These are phyloP conservation scores for Diutina siamensis DNA, from an alignment of 1,139 yeast genomes.

Conservation along the genomic window DNA sequence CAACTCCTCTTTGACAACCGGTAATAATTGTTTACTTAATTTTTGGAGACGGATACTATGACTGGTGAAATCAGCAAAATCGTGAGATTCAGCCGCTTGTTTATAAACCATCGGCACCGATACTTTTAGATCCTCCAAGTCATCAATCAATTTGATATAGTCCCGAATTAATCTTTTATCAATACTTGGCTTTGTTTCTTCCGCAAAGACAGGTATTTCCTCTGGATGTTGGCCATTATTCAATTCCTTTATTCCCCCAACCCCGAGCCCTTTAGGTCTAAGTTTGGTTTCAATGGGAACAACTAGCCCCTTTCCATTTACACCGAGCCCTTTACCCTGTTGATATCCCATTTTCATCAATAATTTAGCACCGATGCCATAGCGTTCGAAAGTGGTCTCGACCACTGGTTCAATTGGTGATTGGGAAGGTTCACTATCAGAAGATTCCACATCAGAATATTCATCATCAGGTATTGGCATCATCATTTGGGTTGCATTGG, in stretches of 20 bases:
- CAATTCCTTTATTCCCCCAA: too few species aligned
- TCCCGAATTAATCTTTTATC: neutral
- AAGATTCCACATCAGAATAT: neutral
- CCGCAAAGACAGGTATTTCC: neutral
- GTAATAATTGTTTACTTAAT: neutral
- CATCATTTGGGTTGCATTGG: neutral
- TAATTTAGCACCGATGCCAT: constrained; percentile 81
- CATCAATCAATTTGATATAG: neutral
- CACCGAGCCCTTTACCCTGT: constrained; percentile 76
- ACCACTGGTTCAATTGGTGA: neutral
- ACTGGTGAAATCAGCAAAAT: neutral
- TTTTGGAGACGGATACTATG: neutral
- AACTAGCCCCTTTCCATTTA: constrained; percentile 55
- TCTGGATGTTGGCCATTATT: too few species aligned
- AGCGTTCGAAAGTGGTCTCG: constrained; percentile 15
- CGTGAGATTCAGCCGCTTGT: neutral
- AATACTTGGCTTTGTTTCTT: neutral
- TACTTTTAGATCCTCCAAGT: neutral
- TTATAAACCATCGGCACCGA: neutral
- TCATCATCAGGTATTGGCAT: neutral
- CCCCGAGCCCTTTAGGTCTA: constrained; percentile 60
- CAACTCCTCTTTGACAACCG: neutral
- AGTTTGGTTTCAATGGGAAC: constrained; percentile 65
- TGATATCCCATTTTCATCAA: constrained; percentile 81
- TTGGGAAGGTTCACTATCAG: neutral